Conservation (phyloP, 108 stramenopile species). For the Cyclotella atomus region DNA sequence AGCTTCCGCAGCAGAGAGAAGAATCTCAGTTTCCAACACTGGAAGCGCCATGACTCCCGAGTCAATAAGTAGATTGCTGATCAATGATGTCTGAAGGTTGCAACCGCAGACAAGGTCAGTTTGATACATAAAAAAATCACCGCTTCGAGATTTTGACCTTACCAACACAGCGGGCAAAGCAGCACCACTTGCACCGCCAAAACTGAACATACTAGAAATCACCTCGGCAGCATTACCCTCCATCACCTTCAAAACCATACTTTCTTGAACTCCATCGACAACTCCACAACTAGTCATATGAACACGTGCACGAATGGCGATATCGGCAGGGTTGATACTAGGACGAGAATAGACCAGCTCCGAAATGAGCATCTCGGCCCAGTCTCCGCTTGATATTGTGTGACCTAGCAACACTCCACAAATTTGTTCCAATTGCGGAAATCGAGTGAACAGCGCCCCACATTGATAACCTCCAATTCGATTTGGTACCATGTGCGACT, state of each 20-base stretch:
- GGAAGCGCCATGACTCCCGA: slow-evolving; percentile 48
- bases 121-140: background rate
- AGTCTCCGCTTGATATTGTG: slow-evolving; percentile 22
- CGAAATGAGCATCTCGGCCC: slow-evolving; percentile 68
- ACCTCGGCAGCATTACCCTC: slow-evolving; percentile 67
- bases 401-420: slow-evolving; percentile 23
- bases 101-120: background rate
- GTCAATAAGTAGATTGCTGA: slow-evolving; percentile 67
- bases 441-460: slow-evolving; percentile 28
- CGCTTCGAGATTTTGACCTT: slow-evolving; percentile 17
- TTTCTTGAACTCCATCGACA: slow-evolving; percentile 11
- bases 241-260: slow-evolving; percentile 73
- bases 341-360: slow-evolving; percentile 76
- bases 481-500: slow-evolving; percentile 17
- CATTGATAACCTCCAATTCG: background rate
- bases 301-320: slow-evolving; percentile 53
- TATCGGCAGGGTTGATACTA: slow-evolving; percentile 57
- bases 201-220: slow-evolving; percentile 54
- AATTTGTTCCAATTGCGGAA: slow-evolving; percentile 44
- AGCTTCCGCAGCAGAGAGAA: slow-evolving; percentile 65
- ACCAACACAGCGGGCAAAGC: slow-evolving; percentile 84
- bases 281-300: slow-evolving; percentile 44
- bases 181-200: slow-evolving; percentile 76
- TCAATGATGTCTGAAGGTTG: slow-evolving; percentile 46
- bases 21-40: slow-evolving; percentile 62